Percentiles rank a stretch among this genome's conserved stretches.
Conservation (phyloP, 2,329 filamentous ascomycete species). For the Cladophialophora yegresii region DNA sequence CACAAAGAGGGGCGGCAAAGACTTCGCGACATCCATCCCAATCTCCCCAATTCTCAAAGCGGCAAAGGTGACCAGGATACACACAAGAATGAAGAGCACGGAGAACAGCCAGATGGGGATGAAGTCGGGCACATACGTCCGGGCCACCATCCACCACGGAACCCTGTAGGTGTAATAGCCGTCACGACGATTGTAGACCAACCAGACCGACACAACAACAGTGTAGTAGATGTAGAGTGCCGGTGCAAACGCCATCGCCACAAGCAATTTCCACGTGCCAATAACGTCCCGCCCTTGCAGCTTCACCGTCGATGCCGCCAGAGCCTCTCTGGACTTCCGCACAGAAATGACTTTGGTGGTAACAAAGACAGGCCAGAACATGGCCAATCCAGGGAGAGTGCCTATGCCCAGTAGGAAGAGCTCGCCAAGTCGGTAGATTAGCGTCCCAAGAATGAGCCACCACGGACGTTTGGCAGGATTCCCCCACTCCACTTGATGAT, state of each 20-base stretch:
- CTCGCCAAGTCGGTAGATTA: conserved; percentile 79
- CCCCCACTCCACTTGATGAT: conserved; percentile 87
- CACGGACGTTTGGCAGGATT: conserved; percentile 70
- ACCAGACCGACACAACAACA: conserved; percentile 70
- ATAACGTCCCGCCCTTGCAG: conserved; percentile 86
- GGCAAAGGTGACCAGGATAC: conserved; percentile 86
- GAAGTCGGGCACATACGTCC: conserved; percentile 67
- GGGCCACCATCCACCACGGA: conserved; percentile 73
- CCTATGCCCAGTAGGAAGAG: conserved; percentile 73
- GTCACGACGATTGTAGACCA: conserved; percentile 77
- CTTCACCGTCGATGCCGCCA: conserved; percentile 85
- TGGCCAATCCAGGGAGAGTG: conserved; percentile 79
- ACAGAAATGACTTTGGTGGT: conserved; percentile 79
- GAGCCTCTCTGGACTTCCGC: conserved; percentile 77
- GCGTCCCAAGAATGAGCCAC: conserved; percentile 70
- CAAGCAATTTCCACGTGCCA: conserved; percentile 89
- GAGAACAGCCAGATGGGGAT: conserved; percentile 78
- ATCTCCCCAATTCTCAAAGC: conserved; percentile 93
- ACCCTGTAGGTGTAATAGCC: conserved; percentile 79
- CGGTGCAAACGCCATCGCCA: conserved; percentile 81
- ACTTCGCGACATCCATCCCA: conserved; percentile 99
- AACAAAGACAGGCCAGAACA: conserved; percentile 88
- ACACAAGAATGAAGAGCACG: conserved; percentile 73
- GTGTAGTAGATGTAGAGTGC: conserved; percentile 81
- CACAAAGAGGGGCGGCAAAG: conserved; percentile 80